These are phyloP conservation scores for Coemansia sp. DNA, from an alignment of 192 early-diverging fungal genomes.

Conservation along the genomic window DNA sequence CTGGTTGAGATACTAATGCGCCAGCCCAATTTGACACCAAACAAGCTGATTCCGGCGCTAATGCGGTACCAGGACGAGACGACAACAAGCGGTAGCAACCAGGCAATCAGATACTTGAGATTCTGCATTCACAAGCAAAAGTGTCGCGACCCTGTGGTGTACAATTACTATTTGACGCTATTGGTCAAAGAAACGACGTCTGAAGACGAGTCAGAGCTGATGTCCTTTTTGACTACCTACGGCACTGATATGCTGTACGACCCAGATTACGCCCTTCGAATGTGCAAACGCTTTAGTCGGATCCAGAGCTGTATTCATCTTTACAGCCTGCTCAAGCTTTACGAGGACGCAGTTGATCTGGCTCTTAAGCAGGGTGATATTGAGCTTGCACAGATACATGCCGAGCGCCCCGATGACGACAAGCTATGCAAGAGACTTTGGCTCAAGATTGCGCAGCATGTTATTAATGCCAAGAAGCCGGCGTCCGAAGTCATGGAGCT, in stretches of 20 bases:
- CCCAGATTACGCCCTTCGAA: constrained; percentile 85
- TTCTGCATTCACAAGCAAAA: constrained; percentile 74
- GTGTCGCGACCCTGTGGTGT: constrained; percentile 85
- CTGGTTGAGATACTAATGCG: constrained; percentile 87
- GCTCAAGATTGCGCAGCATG: constrained; percentile 91
- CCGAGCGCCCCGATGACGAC: constrained; percentile 90
- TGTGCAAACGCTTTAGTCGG: constrained; percentile 81
- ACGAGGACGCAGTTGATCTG: constrained; percentile 91
- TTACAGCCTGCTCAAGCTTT: constrained; percentile 82
- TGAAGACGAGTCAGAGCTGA: constrained; percentile 66
- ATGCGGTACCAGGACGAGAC: constrained; percentile 71
- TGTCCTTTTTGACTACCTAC: constrained; percentile 70
- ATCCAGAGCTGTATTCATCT: constrained; percentile 88
- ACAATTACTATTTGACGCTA: constrained; percentile 85
- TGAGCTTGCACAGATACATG: constrained; percentile 87
- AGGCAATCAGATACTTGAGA: constrained; percentile 85
- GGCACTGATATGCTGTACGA: constrained; percentile 84
- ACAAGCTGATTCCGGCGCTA: constrained; percentile 84
- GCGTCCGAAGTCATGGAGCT: constrained; percentile 88
- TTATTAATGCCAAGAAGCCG: constrained; percentile 80
- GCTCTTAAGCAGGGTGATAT: constrained; percentile 84
- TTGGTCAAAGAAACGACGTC: constrained; percentile 35
- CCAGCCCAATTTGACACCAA: constrained; percentile 76
- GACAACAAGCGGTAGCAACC: constrained; percentile 57
- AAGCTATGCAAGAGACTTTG: constrained; percentile 83